Conservation (phyloP, 2,329 filamentous ascomycete species). For the Penicillium sp. region DNA sequence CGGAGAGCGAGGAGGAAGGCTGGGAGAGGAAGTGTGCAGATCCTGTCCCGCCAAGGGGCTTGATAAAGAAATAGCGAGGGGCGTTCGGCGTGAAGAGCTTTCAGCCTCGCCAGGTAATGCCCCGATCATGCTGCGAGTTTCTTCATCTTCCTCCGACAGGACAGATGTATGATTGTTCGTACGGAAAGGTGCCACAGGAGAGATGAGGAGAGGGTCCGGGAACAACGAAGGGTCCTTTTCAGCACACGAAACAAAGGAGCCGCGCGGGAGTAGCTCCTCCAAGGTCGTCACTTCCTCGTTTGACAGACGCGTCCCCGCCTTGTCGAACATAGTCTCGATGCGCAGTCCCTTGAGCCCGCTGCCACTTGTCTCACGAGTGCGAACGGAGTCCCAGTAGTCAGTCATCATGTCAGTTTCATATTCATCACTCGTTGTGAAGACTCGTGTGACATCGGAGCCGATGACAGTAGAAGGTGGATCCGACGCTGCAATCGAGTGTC, state of each 20-base stretch:
- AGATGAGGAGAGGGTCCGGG: slow-evolving; percentile 12
- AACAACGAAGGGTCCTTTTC: slow-evolving; percentile 20
- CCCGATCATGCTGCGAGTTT: slow-evolving; percentile 27
- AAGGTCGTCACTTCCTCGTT: slow-evolving; percentile 44
- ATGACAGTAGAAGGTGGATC: slow-evolving; percentile 56
- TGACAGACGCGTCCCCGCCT: slow-evolving; percentile 38
- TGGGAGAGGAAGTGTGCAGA: neutral
- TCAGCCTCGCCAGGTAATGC: slow-evolving; percentile 24
- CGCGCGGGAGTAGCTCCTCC: slow-evolving; percentile 47
- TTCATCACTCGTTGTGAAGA: slow-evolving; percentile 55
- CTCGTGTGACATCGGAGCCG: slow-evolving; percentile 57
- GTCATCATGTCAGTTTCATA: slow-evolving; percentile 58
- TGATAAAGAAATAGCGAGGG: slow-evolving; percentile 7
- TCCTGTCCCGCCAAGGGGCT: slow-evolving; percentile 3
- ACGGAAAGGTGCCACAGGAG: slow-evolving; percentile 7
- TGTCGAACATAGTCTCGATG: slow-evolving; percentile 61
- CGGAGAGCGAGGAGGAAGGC: slow-evolving; percentile 2
- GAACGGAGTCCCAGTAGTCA: slow-evolving; percentile 60
- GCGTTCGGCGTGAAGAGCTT: slow-evolving; percentile 5
- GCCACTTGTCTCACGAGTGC: slow-evolving; percentile 54
- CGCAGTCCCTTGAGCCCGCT: slow-evolving; percentile 51
- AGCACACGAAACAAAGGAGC: slow-evolving; percentile 37
- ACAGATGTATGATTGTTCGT: slow-evolving; percentile 20
- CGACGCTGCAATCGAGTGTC: slow-evolving; percentile 53
- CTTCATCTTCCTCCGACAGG: slow-evolving; percentile 25